Conservation (phyloP, 148 eudicot genomes). For the Persicaria maculosa region DNA sequence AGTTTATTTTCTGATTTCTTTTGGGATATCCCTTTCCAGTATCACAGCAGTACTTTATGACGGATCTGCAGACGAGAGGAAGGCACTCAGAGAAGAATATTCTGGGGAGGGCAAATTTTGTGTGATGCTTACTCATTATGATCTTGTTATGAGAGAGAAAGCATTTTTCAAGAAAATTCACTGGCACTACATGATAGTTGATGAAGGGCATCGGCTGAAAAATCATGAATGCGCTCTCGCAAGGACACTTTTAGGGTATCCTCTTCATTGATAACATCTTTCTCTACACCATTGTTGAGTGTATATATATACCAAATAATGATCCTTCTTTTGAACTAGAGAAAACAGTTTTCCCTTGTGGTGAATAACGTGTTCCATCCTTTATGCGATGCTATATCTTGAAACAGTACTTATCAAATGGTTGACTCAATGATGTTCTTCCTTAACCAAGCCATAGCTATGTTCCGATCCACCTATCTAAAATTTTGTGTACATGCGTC, state of each 20-base stretch:
- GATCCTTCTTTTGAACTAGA: not conserved
- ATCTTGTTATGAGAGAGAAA: slow-evolving; percentile 95
- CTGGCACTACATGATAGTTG: slow-evolving; percentile 95
- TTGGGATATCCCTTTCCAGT: slow-evolving; percentile 36
- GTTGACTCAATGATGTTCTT: not conserved
- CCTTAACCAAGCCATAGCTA: not conserved
- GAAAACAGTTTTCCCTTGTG: too few species aligned
- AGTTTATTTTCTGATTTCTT: slow-evolving; percentile 5
- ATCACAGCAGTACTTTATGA: slow-evolving; percentile 82
- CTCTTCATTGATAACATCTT: not conserved
- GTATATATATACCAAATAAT: not conserved
- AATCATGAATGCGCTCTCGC: slow-evolving; percentile 93
- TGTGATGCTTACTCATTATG: slow-evolving; percentile 92
- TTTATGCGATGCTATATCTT: too few species aligned
- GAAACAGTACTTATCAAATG: too few species aligned
- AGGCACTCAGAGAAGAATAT: slow-evolving; percentile 81
- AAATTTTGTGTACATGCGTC: not conserved
- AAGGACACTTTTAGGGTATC: slow-evolving; percentile 84
- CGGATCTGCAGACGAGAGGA: slow-evolving; percentile 75
- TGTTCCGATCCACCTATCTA: not conserved
- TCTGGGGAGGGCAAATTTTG: slow-evolving; percentile 80
- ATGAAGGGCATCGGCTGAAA: slow-evolving; percentile 93
- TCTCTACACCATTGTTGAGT: not conserved
- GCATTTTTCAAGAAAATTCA: slow-evolving; percentile 77
- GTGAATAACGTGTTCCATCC: too few species aligned